phyloP scores from a whole-genome alignment of 208 protist species.

The Leishmania aethiopica region DNA sequence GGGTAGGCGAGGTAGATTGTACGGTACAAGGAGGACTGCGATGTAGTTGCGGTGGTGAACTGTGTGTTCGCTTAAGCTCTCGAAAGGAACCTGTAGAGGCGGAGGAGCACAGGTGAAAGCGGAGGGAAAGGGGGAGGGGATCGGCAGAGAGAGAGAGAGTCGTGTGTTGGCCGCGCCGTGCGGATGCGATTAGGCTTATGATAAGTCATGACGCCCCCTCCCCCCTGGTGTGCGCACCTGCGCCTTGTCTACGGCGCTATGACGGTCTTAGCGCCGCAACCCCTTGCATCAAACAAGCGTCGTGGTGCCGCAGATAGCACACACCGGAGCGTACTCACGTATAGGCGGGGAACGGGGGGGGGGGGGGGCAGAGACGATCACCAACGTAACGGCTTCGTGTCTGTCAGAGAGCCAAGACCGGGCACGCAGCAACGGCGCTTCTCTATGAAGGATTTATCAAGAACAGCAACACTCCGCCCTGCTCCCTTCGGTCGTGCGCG shows the following conservation, averaged over 20 bases:
- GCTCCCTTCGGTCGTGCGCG: background rate
- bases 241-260: background rate
- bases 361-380: background rate
- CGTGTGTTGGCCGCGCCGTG: background rate
- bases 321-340: background rate
- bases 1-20: background rate
- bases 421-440: background rate
- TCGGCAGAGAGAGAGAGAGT: background rate
- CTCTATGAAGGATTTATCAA: background rate
- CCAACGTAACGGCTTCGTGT: background rate
- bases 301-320: background rate
- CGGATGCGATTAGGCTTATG: background rate
- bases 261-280: background rate
- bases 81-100: background rate
- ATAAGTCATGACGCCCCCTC: too few species aligned
- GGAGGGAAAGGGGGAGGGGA: background rate
- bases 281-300: background rate
- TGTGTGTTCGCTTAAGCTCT: background rate
- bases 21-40: background rate
- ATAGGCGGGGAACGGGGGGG: background rate
- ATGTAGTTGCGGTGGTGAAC: background rate
- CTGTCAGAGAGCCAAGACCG: background rate
- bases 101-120: background rate
- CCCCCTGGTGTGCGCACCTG: background rate
- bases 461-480: background rate